Base-by-base conservation (phyloP, 1,284 basidiomycete species). In the Pseudozyma tsukubaensis region DNA sequence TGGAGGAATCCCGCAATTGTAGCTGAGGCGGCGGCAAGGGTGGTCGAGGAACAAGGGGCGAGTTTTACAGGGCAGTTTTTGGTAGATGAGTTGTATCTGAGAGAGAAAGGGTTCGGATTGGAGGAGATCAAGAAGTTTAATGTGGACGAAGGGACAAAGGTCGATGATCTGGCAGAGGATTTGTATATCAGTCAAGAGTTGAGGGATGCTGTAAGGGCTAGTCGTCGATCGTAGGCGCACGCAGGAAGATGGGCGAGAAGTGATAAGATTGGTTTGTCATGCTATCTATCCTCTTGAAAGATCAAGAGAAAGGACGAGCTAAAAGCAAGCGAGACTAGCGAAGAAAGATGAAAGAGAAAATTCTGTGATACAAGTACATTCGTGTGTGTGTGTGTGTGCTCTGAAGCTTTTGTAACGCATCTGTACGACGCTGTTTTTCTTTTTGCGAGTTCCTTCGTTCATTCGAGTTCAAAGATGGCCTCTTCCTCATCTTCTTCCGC, bases 401-500 rank as follows among this genome's bases (percentile, higher is more conserved):
- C 43, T 43, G 21, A n/a, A 39, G 16, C 36, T 29, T 40, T 48
- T 50, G 12, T 24, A 7, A 11, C 3, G 45, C 55, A 49, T 50
- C 35, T 48, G 14, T 4, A 58, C 45, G 51, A 47, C 49, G 42
- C 21, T 36, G 7, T 47, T 52, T 59, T 34, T 32, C 21, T 9
- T 35, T 39, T 24, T 14, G 24, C 24, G 24, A 29, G 24, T 29
- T 29, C 24, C 24, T 29, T 29, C 6, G 24, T 47, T 59, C 58
- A 84, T 49, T 84, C 82, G 24, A 84, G 71, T 59, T 84, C 81
- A 42, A 84, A 84, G 39, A 84, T 82, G 4, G 80, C 70, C 44
- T 83, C 82, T 13, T 84, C 80, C 40, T 73, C 72, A 48, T 78
- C 82, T 35, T 78, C 81, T 37, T 76, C 64, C 35, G 63, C 61